A percentile compares a stretch with the other conserved stretches of the same genome.
phyloP scores from a whole-genome alignment of 1,139 yeast genomes.

The Scheffersomyces insectosa region DNA sequence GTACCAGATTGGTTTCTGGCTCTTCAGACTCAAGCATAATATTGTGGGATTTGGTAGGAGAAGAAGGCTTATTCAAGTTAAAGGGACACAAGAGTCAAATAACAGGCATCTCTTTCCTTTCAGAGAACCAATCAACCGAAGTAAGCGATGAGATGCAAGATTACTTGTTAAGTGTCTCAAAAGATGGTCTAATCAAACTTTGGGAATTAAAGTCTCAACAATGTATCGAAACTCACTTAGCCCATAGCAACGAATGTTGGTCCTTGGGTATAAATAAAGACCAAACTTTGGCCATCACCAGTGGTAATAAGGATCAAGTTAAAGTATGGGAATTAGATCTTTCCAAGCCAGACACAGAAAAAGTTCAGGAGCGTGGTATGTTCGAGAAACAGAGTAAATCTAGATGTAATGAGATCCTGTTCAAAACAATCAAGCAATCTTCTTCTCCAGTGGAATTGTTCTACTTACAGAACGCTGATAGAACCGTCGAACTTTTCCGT shows the following conservation, averaged over 20 bases:
- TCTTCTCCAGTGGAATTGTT: conserved; percentile 44
- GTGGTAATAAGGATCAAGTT: conserved; percentile 79
- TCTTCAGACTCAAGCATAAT: conserved; percentile 81
- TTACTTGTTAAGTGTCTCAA: conserved; percentile 74
- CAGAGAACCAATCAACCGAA: conserved; percentile 32
- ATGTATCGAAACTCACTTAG: conserved; percentile 91
- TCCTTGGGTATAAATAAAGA: conserved; percentile 52
- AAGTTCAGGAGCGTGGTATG: conserved; percentile 61
- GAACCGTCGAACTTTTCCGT: conserved; percentile 80
- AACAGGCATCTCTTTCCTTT: conserved; percentile 63
- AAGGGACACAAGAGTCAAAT: conserved; percentile 90
- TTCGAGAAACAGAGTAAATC: conserved; percentile 79
- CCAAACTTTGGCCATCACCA: conserved; percentile 56
- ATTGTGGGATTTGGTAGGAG: conserved; percentile 94
- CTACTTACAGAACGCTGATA: conserved; percentile 74
- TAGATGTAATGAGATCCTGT: conserved; percentile 64
- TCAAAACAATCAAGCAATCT: conserved; percentile 40
- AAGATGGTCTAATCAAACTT: conserved; percentile 86
- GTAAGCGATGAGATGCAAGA: conserved; percentile 57
- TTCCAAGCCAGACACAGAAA: conserved; percentile 48
- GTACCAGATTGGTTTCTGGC: conserved; percentile 85
- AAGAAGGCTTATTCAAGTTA: conserved; percentile 81
- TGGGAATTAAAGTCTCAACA: conserved; percentile 93
- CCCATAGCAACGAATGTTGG: conserved; percentile 96
- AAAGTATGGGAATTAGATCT: conserved; percentile 79